phyloP scores from a whole-genome alignment of 768 basidiomycete genomes.

The Pulveroboletus sp. region DNA sequence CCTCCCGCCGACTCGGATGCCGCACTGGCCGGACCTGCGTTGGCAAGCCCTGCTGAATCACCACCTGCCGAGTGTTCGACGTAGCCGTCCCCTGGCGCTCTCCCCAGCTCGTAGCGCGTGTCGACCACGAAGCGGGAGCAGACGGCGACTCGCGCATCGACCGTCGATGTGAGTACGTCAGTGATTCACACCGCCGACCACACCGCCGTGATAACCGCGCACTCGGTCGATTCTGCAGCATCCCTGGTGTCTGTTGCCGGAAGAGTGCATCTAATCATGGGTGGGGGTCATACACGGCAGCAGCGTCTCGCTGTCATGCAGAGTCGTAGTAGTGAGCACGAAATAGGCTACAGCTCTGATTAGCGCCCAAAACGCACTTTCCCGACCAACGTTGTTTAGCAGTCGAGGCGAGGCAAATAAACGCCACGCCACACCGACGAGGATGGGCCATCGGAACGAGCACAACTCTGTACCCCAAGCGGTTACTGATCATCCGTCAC shows the following conservation, averaged over 20 bases:
- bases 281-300: too few relatives aligned
- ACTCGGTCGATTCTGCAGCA: neutral
- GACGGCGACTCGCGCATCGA: neutral
- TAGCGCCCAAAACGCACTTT: neutral
- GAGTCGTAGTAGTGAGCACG: too few relatives aligned
- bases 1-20: neutral
- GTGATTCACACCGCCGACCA: neutral
- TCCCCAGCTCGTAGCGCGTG: neutral
- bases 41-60: neutral
- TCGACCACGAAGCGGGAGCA: neutral
- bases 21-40: neutral
- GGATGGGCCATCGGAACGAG: neutral
- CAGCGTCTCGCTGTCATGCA: too few relatives aligned
- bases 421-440: neutral
- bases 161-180: neutral
- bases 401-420: too few relatives aligned
- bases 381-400: neutral
- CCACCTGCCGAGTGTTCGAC: too few relatives aligned
- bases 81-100: neutral
- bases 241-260: neutral
- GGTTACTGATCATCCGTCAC: slow-evolving; percentile 1
- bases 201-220: neutral
- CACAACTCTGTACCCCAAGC: neutral
- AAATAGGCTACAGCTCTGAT: too few relatives aligned
- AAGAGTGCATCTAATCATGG: neutral